Base-by-base conservation (phyloP, 2,329 filamentous ascomycete genomes). In the Cladophialophora yegresii region DNA sequence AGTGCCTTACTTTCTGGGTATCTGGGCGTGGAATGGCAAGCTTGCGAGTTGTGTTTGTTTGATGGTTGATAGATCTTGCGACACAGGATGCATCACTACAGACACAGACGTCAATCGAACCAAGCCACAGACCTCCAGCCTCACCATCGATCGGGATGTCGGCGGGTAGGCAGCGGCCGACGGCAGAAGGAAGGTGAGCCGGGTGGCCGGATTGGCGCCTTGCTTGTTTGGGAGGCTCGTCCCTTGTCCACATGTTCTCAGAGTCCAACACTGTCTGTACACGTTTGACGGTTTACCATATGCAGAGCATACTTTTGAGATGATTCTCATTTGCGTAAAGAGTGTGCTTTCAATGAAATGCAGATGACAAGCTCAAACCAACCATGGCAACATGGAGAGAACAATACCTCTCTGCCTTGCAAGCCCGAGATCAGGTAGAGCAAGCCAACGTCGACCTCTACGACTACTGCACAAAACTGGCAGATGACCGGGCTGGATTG, bases 331-430 rank as follows among this genome's bases (percentile, higher is more conserved):
- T 22, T 50, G 47, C 20, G 13, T 50, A 3, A 1, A 50, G 12
- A 13, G 4, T 12, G 10, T 43, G 62, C 7, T 28, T 10, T 62
- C 63, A 53, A 40, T 36, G n/a, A n/a, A 20, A 22, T n/a, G 32
- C 59, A 57, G 40, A 60, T 69, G 58, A 62, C 49, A 16, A 20
- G 40, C 30, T 22, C 20, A 26, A 13, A 3, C 20, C 55, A 58
- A 65, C 55, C 61, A 87, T 87, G 85, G 83, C 86, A 68, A 85
- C 85, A 80, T 96, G 93, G 90, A 85, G 88, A 73, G 87, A 90
- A 70, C 90, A 96, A 73, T 97, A 96, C 76, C 82, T 91, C 67
- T 82, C 85, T 67, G 89, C 89, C 69, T 82, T 98, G 69, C 84
- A 87, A 71, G 87, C 89, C 72, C 83, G 87, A 68, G 90, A 91